phyloP scores from a whole-genome alignment of 192 early-diverging fungal species.

The Mortierella alpina region DNA sequence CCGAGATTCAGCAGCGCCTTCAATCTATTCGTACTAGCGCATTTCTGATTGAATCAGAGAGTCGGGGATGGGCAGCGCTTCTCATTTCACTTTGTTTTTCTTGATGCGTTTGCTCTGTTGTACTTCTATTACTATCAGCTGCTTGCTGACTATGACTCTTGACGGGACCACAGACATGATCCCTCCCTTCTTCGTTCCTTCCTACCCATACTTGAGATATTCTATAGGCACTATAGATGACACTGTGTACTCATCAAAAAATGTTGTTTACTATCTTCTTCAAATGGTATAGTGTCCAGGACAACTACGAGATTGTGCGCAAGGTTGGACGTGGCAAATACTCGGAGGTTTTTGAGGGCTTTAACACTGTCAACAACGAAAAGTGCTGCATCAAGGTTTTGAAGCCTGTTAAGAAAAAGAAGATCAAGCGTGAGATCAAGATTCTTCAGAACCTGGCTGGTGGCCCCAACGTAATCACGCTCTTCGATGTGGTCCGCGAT shows the following conservation, averaged over 20 bases:
- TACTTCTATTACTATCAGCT: no score
- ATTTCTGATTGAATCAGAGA: no score
- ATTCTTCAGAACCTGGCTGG: constrained; percentile 98
- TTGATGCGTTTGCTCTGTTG: no score
- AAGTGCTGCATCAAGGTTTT: constrained; percentile 99
- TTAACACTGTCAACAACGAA: constrained; percentile 85
- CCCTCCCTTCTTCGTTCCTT: not conserved
- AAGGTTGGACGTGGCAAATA: constrained; percentile 99
- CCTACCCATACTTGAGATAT: not conserved
- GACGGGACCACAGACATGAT: no score
- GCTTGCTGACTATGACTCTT: no score
- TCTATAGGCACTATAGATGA: no score
- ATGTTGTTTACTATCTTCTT: not conserved
- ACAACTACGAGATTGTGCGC: constrained; percentile 97
- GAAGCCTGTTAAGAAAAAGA: constrained; percentile 99
- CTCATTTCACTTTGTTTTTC: no score
- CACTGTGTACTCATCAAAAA: not conserved
- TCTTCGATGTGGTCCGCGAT: constrained; percentile 95
- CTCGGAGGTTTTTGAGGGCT: constrained; percentile 99
- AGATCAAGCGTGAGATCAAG: constrained; percentile 99
- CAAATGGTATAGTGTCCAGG: constrained; percentile 72
- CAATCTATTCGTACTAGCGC: no score
- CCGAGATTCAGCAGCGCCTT: no score
- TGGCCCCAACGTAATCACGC: constrained; percentile 91
- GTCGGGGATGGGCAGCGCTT: no score